A percentile compares a stretch with the other conserved stretches of the same genome.
phyloP scores from a whole-genome alignment of 495 filamentous ascomycete species.

The Aspergillus affinis region DNA sequence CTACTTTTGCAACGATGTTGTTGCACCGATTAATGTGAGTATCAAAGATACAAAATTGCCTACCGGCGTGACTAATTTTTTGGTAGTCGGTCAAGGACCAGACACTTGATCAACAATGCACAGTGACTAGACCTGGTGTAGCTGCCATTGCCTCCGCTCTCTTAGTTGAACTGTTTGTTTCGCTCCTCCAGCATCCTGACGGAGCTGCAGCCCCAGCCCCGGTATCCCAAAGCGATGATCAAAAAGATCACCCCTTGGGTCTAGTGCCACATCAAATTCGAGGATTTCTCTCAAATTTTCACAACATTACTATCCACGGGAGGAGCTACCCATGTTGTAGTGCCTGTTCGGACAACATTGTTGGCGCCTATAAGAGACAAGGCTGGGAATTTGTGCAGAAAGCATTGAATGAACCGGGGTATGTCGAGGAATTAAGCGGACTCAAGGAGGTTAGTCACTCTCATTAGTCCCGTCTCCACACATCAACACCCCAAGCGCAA shows the following conservation, averaged over 20 bases:
- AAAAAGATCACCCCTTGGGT: conserved; percentile 76
- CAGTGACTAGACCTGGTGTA: conserved; percentile 90
- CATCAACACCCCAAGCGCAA: background rate
- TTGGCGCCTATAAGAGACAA: conserved; percentile 66
- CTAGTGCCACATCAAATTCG: conserved; percentile 90
- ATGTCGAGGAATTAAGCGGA: conserved; percentile 87
- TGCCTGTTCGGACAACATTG: conserved; percentile 78
- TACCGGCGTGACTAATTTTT: conserved; percentile 33
- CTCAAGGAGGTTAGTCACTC: conserved; percentile 69
- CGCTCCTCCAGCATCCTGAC: conserved; percentile 80
- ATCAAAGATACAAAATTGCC: conserved; percentile 15
- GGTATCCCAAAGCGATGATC: conserved; percentile 50
- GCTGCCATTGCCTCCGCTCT: conserved; percentile 89
- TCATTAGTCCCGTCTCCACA: background rate
- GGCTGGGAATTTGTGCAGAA: conserved; percentile 89
- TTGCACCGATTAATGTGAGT: conserved; percentile 89
- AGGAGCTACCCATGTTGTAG: conserved; percentile 87
- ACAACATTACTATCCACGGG: conserved; percentile 79
- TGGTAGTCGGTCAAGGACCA: conserved; percentile 82
- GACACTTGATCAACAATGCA: conserved; percentile 97
- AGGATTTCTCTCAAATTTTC: conserved; percentile 83
- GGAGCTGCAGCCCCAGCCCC: conserved; percentile 61
- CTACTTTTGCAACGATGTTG: conserved; percentile 98
- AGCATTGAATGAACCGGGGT: conserved; percentile 80
- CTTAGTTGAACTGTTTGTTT: conserved; percentile 87